These are phyloP conservation scores for Dactylorhiza incarnata DNA, from an alignment of 106 monocot species.

Conservation along the genomic window DNA sequence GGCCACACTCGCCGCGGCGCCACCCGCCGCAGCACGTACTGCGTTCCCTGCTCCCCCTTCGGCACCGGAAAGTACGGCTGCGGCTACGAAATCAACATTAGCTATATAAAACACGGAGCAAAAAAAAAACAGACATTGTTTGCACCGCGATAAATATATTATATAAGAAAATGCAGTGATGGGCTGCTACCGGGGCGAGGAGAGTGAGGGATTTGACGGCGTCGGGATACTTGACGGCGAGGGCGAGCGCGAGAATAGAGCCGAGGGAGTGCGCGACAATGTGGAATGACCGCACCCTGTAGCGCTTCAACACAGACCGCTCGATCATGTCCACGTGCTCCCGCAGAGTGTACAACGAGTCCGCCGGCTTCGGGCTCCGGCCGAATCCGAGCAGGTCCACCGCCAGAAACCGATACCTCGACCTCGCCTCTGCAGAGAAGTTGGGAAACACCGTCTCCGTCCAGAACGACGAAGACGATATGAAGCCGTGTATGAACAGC, in stretches of 20 bases:
- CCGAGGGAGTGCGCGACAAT: constrained; percentile 24
- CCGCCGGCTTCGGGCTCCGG: constrained; percentile 17
- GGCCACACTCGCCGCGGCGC: constrained; percentile 24
- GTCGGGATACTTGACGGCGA: constrained; percentile 20
- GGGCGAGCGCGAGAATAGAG: constrained; percentile 16
- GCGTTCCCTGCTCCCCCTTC: constrained; percentile 19
- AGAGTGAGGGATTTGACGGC: constrained; percentile 21
- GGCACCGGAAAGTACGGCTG: constrained; percentile 23
- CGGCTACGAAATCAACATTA: neutral
- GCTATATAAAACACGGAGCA: neutral
- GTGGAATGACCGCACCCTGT: constrained; percentile 22
- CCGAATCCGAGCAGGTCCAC: constrained; percentile 18
- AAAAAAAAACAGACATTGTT: neutral
- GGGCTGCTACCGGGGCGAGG: constrained; percentile 9
- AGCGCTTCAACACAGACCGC: constrained; percentile 4
- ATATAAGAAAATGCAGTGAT: neutral
- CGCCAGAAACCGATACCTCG: constrained; percentile 15
- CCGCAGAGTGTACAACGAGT: constrained; percentile 16
- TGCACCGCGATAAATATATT: neutral
- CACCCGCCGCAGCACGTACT: constrained; percentile 18
- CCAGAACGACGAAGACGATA: constrained; percentile 22
- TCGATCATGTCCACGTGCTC: constrained; percentile 23
- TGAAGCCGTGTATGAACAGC: constrained; percentile 24
- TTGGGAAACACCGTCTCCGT: constrained; percentile 23
- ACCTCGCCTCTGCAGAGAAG: constrained; percentile 6